These are phyloP conservation scores for Phalaenopsis hybrid DNA, from an alignment of 116 monocot genomes.

Conservation along the genomic window DNA sequence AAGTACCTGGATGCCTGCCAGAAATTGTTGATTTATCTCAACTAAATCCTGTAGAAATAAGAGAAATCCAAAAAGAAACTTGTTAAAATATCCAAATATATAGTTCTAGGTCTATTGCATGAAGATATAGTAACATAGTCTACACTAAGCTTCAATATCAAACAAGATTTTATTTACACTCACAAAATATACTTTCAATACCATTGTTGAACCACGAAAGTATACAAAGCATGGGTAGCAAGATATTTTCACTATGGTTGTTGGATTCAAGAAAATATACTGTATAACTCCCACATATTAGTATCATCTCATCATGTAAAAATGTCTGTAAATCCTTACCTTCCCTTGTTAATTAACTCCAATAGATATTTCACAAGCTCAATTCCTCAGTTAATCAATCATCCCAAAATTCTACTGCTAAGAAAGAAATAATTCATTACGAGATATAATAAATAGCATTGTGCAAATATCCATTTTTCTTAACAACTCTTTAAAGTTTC, in stretches of 20 bases:
- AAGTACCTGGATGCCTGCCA: constrained; percentile 47
- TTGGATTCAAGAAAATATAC: neutral
- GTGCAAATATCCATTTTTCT: neutral
- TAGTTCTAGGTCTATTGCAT: neutral
- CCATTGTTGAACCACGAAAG: neutral
- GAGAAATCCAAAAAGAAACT: neutral
- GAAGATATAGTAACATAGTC: neutral
- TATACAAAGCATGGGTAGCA: neutral
- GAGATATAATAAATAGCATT: neutral
- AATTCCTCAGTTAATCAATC: neutral
- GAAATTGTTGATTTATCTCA: constrained; percentile 47
- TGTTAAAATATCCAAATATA: neutral
- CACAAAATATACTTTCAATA: neutral
- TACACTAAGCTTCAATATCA: neutral
- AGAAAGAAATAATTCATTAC: neutral
- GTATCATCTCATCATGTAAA: neutral
- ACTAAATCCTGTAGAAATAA: constrained; percentile 14
- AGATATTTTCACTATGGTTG: neutral
- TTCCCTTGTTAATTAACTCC: neutral
- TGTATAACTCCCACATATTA: neutral
- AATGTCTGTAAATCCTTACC: neutral
- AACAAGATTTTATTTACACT: neutral
- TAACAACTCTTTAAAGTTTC: neutral
- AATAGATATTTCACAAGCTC: neutral
- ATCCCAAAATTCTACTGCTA: neutral